A percentile compares a stretch with the other conserved stretches of the same genome.
Conservation (phyloP, 805 yeast species). For the Tetrapisispora nanseiensis region DNA sequence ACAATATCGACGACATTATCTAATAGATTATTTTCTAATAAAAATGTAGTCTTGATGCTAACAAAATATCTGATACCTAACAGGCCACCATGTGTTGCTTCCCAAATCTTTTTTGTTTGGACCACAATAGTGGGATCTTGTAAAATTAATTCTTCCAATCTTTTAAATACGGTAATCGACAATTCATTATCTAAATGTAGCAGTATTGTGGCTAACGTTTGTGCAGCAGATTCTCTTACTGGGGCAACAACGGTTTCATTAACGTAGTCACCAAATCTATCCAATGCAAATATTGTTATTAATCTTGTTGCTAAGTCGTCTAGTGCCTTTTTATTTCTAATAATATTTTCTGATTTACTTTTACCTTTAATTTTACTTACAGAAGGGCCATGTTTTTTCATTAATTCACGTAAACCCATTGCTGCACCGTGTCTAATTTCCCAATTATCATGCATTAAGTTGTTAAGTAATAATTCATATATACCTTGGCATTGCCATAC, state of each 20-base stretch:
- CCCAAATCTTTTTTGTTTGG: slow-evolving; percentile 57
- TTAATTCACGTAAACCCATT: slow-evolving; percentile 71
- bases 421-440: slow-evolving; percentile 95
- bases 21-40: slow-evolving; percentile 46
- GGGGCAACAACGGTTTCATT: slow-evolving; percentile 98
- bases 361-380: slow-evolving; percentile 75
- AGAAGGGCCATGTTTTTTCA: slow-evolving; percentile 68
- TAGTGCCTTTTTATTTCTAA: slow-evolving; percentile 54
- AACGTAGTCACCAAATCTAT: slow-evolving; percentile 93
- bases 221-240: slow-evolving; percentile 93
- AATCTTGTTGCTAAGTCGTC: slow-evolving; percentile 84
- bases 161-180: slow-evolving; percentile 52
- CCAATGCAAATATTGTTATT: slow-evolving; percentile 80
- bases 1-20: slow-evolving; percentile 76
- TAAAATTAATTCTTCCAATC: slow-evolving; percentile 57
- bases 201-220: slow-evolving; percentile 79
- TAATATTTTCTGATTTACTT: slow-evolving; percentile 49
- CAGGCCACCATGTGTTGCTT: slow-evolving; percentile 97
- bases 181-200: slow-evolving; percentile 53
- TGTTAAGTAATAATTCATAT: slow-evolving; percentile 68
- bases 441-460: slow-evolving; percentile 81
- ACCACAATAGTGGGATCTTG: slow-evolving; percentile 36
- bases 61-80: slow-evolving; percentile 87
- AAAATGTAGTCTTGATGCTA: slow-evolving; percentile 74
- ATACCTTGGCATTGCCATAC: slow-evolving; percentile 95